Base-by-base conservation (phyloP, 1,139 yeast genomes). In the Ogataea hybrid region DNA sequence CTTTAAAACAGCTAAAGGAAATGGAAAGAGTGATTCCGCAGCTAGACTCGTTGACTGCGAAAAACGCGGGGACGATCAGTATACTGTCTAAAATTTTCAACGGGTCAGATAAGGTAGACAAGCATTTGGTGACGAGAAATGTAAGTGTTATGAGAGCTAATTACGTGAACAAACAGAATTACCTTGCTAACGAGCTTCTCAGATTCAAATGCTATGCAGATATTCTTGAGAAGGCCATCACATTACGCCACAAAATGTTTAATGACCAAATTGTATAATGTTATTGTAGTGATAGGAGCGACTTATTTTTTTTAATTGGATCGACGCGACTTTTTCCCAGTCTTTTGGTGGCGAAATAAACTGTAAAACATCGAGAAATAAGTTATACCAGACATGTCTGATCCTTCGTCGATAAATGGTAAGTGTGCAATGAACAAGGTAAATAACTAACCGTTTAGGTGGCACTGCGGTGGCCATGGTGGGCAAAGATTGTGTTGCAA, bases 381-480 rank as follows among this genome's bases (percentile, higher is more conserved):
- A 21, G 25, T 32, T 18, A 28, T 21, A 10, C 18, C 23, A 22
- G 30, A 34, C 22, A 73, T 73, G 78, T 72, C 77, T 25, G 79
- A 75, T 59, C 80, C 80, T 57, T 73, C 78, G 57, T 71, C 79
- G 30, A 65, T 73, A 47, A 74, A 74, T 48, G 79, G 73, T 67
- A 58, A 37, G 69, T 59, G 12, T 2, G 16, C 5, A 12, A n/a
- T 22, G n/a, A 15, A 6, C 8, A 6, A 11, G 8, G 6, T 10
- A 5, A 9, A 9, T 10, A 23, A 5, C 16, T 28, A 28, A 31
- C 28, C 14, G 32, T 27, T 39, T 49, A 75, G 84, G 96, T 67
- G 98, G 99, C 67, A 77, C 96, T 47, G 96, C 96, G 47, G 95
- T 94, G 31, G 98, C 98, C 53, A 94, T 94, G 99, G 84, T 84